Base-by-base conservation (phyloP, 768 basidiomycete species). In the Tephrocybe rancida region DNA sequence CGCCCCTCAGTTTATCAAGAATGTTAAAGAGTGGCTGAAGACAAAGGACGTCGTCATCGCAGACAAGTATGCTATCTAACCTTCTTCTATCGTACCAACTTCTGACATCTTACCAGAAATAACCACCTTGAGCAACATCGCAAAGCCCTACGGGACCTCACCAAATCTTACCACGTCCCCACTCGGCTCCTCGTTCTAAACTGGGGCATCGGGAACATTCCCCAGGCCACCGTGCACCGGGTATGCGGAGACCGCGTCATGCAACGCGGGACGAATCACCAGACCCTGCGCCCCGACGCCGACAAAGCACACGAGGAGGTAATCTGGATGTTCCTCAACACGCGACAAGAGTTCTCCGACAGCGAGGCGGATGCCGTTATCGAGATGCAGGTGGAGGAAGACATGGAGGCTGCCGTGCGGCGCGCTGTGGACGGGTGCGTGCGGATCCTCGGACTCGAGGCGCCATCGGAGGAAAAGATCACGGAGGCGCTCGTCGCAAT, bases 91-190 rank as follows among this genome's bases (percentile, higher is more conserved):
- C 30, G 4, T 35, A 3, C 45, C 38, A 21, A 34, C 42, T 16
- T 18, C 35, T 32, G 25, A 52, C 47, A 16, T 14, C 7, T n/a
- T 22, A 8, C 13, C 14, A 76, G 94, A 60, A 98, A 99, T 69
- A 98, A 98, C 67, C 96, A 99, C 64, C 77, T 90, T 2, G 72
- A 64, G 14, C 84, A 88, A 69, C 95, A 98, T 64, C 89, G 95
- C n/a, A 55, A 73, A 26, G 79, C 80, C 3, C 78, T 99, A 1
- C 82, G 84, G 16, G 78, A 84, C 1, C 80, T 83, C 7, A 73
- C 78, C 39, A 60, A 70, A 7, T 66, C 67, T 21, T 64, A 73
- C 5, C 52, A 59, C 37, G 78, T 84, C 3, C 84, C 84, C 10
- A 84, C 88, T 11, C 87, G 88, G 1, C 77, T 95, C 14, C 74